Percentiles rank a stretch among this genome's conserved stretches.
Evolutionary conservation across 257 asterid genomes (phyloP).

Genomic region (Solanum megistacrolobum): DNA sequence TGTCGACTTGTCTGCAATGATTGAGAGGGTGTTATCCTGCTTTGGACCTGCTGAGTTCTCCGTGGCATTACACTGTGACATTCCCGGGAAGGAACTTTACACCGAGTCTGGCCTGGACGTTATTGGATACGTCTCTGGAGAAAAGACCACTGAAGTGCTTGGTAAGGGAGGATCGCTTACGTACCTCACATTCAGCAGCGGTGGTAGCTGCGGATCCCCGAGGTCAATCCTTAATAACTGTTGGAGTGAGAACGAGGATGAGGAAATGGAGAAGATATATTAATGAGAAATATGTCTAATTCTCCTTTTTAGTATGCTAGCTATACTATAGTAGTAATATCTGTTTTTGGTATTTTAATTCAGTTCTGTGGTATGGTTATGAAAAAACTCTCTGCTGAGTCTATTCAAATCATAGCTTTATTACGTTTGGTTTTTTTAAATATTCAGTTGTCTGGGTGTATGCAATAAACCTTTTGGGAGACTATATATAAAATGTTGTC

Average conservation of each 20-base stretch:
- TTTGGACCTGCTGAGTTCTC: slow-evolving; percentile 63
- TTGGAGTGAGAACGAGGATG: slow-evolving; percentile 20
- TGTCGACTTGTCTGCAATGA: slow-evolving; percentile 22
- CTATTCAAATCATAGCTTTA: background rate
- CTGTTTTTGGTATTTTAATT: background rate
- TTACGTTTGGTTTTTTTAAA: background rate
- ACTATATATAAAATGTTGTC: background rate
- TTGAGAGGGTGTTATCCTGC: slow-evolving; percentile 69
- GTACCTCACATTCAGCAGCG: slow-evolving; percentile 36
- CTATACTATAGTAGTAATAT: background rate
- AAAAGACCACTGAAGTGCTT: slow-evolving; percentile 34
- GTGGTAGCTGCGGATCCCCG: slow-evolving; percentile 51
- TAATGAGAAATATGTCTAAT: background rate
- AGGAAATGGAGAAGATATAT: background rate
- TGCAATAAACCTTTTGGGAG: background rate
- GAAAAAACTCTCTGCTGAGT: background rate
- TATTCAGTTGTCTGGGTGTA: background rate
- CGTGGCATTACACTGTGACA: slow-evolving; percentile 45
- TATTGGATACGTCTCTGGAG: slow-evolving; percentile 40
- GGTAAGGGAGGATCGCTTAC: slow-evolving; percentile 43
- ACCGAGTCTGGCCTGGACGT: slow-evolving; percentile 17
- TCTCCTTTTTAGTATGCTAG: background rate
- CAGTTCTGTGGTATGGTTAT: background rate
- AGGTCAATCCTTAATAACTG: slow-evolving; percentile 38
- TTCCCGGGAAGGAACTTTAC: slow-evolving; percentile 23